These are phyloP conservation scores for Fusarium virguliforme DNA, from an alignment of 2,329 filamentous ascomycete genomes.

Conservation along the genomic window DNA sequence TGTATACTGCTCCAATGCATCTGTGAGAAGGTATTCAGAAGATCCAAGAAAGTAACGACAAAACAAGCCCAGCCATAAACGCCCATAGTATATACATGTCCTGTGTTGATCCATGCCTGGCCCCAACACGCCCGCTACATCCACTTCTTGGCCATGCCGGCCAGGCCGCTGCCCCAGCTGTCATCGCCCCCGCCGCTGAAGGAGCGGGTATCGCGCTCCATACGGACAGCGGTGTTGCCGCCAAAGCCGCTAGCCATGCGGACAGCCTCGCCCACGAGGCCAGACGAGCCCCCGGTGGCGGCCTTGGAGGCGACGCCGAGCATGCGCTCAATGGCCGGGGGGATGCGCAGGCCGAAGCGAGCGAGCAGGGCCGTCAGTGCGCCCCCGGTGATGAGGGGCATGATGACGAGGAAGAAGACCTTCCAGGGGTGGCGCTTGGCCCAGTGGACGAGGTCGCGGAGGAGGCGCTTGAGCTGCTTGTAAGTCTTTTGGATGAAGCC, in stretches of 20 bases:
- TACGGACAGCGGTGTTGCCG: slow-evolving; percentile 43
- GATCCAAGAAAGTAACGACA: slow-evolving; percentile 18
- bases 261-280: slow-evolving; percentile 70
- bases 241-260: slow-evolving; percentile 64
- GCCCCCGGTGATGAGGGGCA: slow-evolving; percentile 90
- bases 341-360: slow-evolving; percentile 85
- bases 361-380: slow-evolving; percentile 83
- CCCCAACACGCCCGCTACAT: slow-evolving; percentile 51
- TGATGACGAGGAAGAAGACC: slow-evolving; percentile 87
- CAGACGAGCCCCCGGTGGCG: slow-evolving; percentile 64
- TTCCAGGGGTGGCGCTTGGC: slow-evolving; percentile 88
- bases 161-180: slow-evolving; percentile 57
- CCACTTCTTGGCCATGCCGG: slow-evolving; percentile 62
- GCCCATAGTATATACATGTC: slow-evolving; percentile 39
- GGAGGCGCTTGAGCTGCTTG: slow-evolving; percentile 82
- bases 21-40: slow-evolving; percentile 28
- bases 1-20: slow-evolving; percentile 22
- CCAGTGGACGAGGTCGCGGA: slow-evolving; percentile 86
- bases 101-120: slow-evolving; percentile 20
- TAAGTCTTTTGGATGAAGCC: slow-evolving; percentile 83
- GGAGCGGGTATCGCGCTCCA: slow-evolving; percentile 58
- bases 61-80: slow-evolving; percentile 41
- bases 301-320: slow-evolving; percentile 69
- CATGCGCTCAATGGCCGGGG: slow-evolving; percentile 73
- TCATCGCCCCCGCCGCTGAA: slow-evolving; percentile 55